Evolutionary conservation across 371 early-diverging fungal species (phyloP), one percentile per base, ranked within the genome.

Genomic region (Haplosporangium sp.): DNA sequence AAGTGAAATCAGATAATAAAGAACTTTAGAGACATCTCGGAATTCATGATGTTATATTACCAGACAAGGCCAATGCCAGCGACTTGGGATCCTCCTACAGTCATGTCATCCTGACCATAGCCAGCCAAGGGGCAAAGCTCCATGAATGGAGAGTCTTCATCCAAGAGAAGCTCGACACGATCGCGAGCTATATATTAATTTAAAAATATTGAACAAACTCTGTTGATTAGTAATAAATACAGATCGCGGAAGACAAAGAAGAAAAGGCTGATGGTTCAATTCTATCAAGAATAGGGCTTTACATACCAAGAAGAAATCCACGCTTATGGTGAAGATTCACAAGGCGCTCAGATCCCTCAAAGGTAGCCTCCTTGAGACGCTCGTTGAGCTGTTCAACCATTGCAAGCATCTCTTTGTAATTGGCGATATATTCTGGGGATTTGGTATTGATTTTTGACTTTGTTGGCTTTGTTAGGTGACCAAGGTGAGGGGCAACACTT

Each of bases 121-220:
- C 93, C 93, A 57, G 93, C 93, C 44, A 93, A 72, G 9, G 91
- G 86, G 53, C 90, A 87, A 34, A 93, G 69, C 76, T 93, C 93
- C 48, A 93, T 77, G 65, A 91, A 92, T 19, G 93, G 93, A 5
- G 90, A 89, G 71, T 91, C 93, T 58, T 89, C 89, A 75, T 93
- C 93, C 34, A 93, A 78, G 2, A 92, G 64, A 15, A 92, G 69
- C 19, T 92, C 89, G 10, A 93, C 61, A 59, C 93, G 88, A 64
- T 92, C 91, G 53, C 91, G 87, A 11, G 91, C 91, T 90, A 64
- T 9, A 61, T 19, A 20, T 20, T 20, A 3, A 11, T 34, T 15
- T 45, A 45, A 42, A 8, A 11, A 42, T 42, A 8, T 42, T 42
- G 44, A 42, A 42, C 44, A 42, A 27, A 27, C 27, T 27, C 27